A percentile compares a stretch with the other conserved stretches of the same genome.
These are phyloP conservation scores for Alternaria sp. DNA, from an alignment of 2,329 filamentous ascomycete genomes.

Conservation along the genomic window DNA sequence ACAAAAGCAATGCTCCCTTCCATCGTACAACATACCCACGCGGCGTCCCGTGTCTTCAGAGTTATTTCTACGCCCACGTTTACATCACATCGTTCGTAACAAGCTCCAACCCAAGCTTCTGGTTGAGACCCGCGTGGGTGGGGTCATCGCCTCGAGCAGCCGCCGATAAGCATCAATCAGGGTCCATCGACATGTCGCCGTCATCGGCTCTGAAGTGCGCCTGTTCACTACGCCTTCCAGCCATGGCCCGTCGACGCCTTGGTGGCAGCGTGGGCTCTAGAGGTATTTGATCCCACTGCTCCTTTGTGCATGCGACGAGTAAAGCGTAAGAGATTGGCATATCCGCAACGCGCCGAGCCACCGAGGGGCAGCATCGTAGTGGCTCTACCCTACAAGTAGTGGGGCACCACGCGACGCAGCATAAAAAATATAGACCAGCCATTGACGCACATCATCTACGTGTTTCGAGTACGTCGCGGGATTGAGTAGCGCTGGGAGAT, in stretches of 20 bases:
- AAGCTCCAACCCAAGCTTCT: constrained; percentile 9
- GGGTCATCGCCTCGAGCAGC: constrained; percentile 23
- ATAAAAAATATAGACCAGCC: constrained; percentile 35
- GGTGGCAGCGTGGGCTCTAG: constrained; percentile 23
- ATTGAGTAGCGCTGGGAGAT: constrained; percentile 12
- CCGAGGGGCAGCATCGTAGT: constrained; percentile 15
- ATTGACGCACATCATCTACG: constrained; percentile 18
- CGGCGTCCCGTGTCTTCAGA: neutral
- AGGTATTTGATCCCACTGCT: constrained; percentile 36
- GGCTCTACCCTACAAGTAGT: constrained; percentile 20
- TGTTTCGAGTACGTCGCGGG: constrained; percentile 19
- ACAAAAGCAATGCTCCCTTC: constrained; percentile 8
- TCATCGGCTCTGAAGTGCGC: constrained; percentile 40
- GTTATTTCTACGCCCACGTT: constrained; percentile 10
- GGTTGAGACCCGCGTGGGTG: constrained; percentile 28
- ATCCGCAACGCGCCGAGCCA: constrained; percentile 16
- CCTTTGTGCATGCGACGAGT: neutral
- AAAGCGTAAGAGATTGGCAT: neutral
- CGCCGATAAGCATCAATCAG: constrained; percentile 34
- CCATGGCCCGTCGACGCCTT: constrained; percentile 11
- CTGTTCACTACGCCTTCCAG: constrained; percentile 23
- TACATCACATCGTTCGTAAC: constrained; percentile 7
- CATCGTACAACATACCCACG: constrained; percentile 3
- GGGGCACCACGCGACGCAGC: constrained; percentile 35
- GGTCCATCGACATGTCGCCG: constrained; percentile 39